Conservation (phyloP, 805 yeast genomes). For the Ogataea salicorniae region DNA sequence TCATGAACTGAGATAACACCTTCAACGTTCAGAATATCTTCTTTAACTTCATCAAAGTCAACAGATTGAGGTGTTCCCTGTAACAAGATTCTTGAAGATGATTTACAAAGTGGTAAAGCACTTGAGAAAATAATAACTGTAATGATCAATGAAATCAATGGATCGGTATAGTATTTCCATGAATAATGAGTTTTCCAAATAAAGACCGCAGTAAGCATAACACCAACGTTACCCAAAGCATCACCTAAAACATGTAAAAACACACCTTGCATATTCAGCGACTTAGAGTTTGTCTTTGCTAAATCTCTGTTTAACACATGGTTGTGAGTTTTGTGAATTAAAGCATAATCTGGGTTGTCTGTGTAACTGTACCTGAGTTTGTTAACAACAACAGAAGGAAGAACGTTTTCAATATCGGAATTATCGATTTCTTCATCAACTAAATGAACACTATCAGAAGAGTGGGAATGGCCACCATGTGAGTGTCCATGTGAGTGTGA, state of each 20-base stretch:
- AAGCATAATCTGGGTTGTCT: conserved; percentile 8
- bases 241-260: conserved; percentile 94
- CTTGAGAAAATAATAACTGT: conserved; percentile 85
- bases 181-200: conserved; percentile 90
- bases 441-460: background rate
- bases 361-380: conserved; percentile 10
- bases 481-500: conserved; percentile 11
- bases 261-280: conserved; percentile 97
- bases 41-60: conserved; percentile 67
- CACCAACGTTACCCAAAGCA: conserved; percentile 94
- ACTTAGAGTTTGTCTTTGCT: conserved; percentile 35
- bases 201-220: conserved; percentile 79
- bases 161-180: conserved; percentile 87
- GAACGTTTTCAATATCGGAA: conserved; percentile 23
- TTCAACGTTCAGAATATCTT: conserved; percentile 59
- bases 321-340: conserved; percentile 20
- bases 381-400: conserved; percentile 26
- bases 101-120: conserved; percentile 83
- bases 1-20: conserved; percentile 88
- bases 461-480: conserved; percentile 19
- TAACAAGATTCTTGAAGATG: conserved; percentile 78
- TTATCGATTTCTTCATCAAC: conserved; percentile 5
- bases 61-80: conserved; percentile 91
- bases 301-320: conserved; percentile 17
- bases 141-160: conserved; percentile 76